phyloP scores from a whole-genome alignment of 371 early-diverging fungal genomes.

The Actinomucor elegans region DNA sequence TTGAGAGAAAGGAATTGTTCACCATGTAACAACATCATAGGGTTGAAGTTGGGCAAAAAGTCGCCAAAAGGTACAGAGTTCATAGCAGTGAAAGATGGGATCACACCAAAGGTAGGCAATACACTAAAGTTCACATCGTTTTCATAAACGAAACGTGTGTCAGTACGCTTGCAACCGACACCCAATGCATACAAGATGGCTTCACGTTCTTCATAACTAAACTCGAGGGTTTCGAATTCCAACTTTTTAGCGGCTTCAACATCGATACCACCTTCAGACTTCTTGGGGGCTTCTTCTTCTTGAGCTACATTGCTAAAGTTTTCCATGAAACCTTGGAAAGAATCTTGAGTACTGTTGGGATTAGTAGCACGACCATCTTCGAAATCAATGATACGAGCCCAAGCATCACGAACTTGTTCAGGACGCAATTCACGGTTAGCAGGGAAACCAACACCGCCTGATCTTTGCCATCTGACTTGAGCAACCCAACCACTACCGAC shows the following conservation, averaged over 20 bases:
- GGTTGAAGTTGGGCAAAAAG: conserved; percentile 88
- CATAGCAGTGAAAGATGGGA: conserved; percentile 80
- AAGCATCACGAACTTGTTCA: conserved; percentile 70
- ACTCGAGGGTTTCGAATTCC: conserved; percentile 46
- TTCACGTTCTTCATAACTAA: conserved; percentile 82
- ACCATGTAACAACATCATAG: conserved; percentile 97
- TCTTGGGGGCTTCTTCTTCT: conserved; percentile 16
- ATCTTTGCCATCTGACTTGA: conserved; percentile 92
- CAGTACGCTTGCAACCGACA: conserved; percentile 86
- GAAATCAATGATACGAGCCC: conserved; percentile 82
- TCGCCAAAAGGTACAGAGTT: conserved; percentile 69
- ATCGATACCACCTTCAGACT: conserved; percentile 51
- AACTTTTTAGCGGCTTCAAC: conserved; percentile 59
- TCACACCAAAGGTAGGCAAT: conserved; percentile 91
- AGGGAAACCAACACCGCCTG: conserved; percentile 91
- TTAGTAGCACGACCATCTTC: conserved; percentile 90
- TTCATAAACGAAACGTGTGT: conserved; percentile 90
- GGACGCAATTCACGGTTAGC: conserved; percentile 86
- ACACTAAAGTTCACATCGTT: conserved; percentile 74
- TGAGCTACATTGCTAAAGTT: conserved; percentile 61
- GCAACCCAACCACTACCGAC: conserved; percentile 92
- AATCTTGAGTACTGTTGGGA: conserved; percentile 80
- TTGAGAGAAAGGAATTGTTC: conserved; percentile 92
- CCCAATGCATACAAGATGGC: conserved; percentile 94
- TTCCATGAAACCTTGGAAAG: conserved; percentile 83